Conservation (phyloP, 164 flowering plant genomes). For the Chloranthus sessilifolius region DNA sequence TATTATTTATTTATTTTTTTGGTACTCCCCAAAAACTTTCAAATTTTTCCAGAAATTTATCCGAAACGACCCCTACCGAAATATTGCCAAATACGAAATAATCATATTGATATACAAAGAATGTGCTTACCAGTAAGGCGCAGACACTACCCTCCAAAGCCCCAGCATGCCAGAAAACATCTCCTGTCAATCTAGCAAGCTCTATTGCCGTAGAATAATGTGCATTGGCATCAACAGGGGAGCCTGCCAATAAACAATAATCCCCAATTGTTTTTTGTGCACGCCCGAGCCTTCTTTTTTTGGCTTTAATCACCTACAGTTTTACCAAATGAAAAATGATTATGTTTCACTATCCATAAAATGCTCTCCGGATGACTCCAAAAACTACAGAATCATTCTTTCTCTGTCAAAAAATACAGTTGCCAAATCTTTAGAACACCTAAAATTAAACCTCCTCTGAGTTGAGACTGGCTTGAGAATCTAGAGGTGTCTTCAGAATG, state of each 20-base stretch:
- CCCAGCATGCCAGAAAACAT: conserved; percentile 97
- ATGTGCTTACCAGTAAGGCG: conserved; percentile 72
- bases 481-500: conserved; percentile 93
- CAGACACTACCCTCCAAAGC: conserved; percentile 98
- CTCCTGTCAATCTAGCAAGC: conserved; percentile 91
- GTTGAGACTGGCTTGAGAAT: conserved; percentile 98
- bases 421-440: conserved; percentile 64
- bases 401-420: conserved; percentile 4
- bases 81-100: too few relatives aligned
- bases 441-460: conserved; percentile 99
- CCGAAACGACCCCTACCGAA: too few relatives aligned
- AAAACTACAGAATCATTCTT: too few relatives aligned
- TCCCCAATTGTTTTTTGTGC: conserved; percentile 99
- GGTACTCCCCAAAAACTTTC: too few relatives aligned
- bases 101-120: background rate
- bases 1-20: too few relatives aligned
- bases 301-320: conserved; percentile 93
- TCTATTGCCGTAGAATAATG: conserved; percentile 95
- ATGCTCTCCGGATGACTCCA: too few relatives aligned
- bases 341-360: too few relatives aligned
- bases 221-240: conserved; percentile 99
- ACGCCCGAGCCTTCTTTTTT: conserved; percentile 88
- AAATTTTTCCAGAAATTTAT: too few relatives aligned
- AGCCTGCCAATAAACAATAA: conserved; percentile 94
- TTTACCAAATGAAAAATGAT: conserved; percentile 8